Evolutionary conservation across 208 protist species (phyloP), one percentile per base, ranked within the genome.

Genomic region (Trypanosoma brucei): DNA sequence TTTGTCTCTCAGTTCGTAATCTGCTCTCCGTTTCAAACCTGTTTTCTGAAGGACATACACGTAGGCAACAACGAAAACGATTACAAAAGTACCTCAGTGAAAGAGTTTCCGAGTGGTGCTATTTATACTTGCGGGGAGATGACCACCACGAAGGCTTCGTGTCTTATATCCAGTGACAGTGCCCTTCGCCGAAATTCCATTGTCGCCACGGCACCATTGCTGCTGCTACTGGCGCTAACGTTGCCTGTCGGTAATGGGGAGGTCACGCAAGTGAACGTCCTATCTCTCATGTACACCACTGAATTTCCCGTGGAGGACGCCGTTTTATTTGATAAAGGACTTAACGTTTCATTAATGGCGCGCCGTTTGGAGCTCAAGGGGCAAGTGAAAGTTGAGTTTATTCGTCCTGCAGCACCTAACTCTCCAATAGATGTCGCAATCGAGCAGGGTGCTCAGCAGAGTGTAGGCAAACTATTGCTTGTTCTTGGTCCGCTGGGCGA

Each of bases 401-500:
- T 54, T 53, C 50, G 9, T 7, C n/a, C 50, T 34, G 30, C 50
- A 35, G 7, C 31, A 54, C 6, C 11, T 8, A 0, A 54, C 6
- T 8, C 30, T 6, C 50, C 11, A 6, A 31, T 35, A 8, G 50
- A 35, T 6, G 31, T 8, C 5, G 6, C 8, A 6, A 33, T 54
- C 6, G 50, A 54, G n/a, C 9, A 54, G n/a, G 8, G 7, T 31
- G 6, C 30, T n/a, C 6, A 34, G 11, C 55, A 53, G 1, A 44
- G 2, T 3, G 42, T 72, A n/a, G 55, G 48, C 3, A 55, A 73
- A 42, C 64, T 83, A 13, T 38, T 78, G 33, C 54, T 64, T 14
- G 37, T 70, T 8, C 48, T 73, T 1, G 81, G 81, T 4, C 71
- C 72, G 3, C 71, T 67, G 52, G 71, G 65, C 35, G 53, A 59